phyloP scores from a whole-genome alignment of 2,329 filamentous ascomycete genomes.

The Fusarium sp. region DNA sequence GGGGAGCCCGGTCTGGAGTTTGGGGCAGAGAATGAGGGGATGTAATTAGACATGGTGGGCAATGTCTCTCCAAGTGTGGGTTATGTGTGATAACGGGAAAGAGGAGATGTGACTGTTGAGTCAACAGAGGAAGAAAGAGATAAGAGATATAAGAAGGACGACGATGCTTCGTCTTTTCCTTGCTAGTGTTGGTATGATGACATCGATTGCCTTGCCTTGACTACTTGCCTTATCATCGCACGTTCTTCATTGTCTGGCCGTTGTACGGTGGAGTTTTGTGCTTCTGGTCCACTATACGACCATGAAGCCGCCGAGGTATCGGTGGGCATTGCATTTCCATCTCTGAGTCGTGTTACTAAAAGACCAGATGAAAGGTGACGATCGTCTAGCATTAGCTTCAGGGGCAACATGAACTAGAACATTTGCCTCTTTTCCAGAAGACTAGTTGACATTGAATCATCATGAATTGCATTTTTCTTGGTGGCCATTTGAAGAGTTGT shows the following conservation, averaged over 20 bases:
- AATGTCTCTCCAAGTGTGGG: neutral
- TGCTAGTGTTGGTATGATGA: conserved; percentile 26
- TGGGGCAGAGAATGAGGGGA: conserved; percentile 39
- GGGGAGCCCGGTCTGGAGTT: conserved; percentile 38
- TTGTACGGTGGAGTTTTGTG: conserved; percentile 25
- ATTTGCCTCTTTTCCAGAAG: conserved; percentile 10
- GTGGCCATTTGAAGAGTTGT: conserved; percentile 4
- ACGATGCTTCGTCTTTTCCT: neutral
- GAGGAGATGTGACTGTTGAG: neutral
- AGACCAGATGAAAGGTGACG: neutral
- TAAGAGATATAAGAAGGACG: conserved; percentile 22
- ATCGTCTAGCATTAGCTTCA: neutral
- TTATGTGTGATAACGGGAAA: conserved; percentile 4
- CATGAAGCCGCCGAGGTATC: conserved; percentile 39
- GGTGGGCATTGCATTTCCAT: conserved; percentile 8
- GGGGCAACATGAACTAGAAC: conserved; percentile 4
- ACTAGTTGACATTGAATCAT: neutral
- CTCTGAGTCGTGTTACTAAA: conserved; percentile 3
- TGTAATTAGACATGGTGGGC: conserved; percentile 36
- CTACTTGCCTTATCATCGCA: conserved; percentile 23
- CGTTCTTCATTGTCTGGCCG: conserved; percentile 18
- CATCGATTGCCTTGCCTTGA: conserved; percentile 17
- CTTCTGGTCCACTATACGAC: conserved; percentile 38
- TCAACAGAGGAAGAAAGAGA: conserved; percentile 3
- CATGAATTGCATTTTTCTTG: neutral